phyloP scores from a whole-genome alignment of 78 protist genomes.

The Dictyostelium firmibasis region DNA sequence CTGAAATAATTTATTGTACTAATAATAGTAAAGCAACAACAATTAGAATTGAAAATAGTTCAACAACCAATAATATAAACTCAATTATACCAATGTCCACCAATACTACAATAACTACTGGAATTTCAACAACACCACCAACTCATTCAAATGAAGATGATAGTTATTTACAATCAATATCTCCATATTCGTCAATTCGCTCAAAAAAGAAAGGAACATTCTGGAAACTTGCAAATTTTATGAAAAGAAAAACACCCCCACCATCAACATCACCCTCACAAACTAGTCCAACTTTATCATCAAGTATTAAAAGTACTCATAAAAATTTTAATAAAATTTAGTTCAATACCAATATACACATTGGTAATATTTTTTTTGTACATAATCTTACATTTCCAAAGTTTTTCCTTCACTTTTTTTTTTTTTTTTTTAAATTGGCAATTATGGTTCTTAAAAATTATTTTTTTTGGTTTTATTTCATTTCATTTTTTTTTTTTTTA shows the following conservation, averaged over 20 bases:
- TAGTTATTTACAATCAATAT: not conserved
- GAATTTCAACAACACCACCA: not conserved
- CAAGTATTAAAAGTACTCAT: not conserved
- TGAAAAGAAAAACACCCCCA: not conserved
- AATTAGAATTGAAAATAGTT: not conserved
- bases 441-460: no score
- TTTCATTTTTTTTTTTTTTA: no score
- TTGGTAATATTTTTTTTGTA: not conserved
- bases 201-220: not conserved
- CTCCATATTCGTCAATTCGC: not conserved
- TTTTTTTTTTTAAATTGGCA: no score
- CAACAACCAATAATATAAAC: no score
- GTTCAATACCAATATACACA: not conserved
- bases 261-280: not conserved
- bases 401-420: not conserved
- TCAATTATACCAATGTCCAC: not conserved
- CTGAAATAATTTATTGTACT: not conserved
- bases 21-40: not conserved
- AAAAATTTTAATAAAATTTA: no score
- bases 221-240: not conserved
- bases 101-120: not conserved
- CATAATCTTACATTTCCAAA: no score
- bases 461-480: no score
- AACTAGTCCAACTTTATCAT: not conserved
- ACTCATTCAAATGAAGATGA: not conserved